Base-by-base conservation (phyloP, 1,284 basidiomycete species). In the Leccinum angustisporum region DNA sequence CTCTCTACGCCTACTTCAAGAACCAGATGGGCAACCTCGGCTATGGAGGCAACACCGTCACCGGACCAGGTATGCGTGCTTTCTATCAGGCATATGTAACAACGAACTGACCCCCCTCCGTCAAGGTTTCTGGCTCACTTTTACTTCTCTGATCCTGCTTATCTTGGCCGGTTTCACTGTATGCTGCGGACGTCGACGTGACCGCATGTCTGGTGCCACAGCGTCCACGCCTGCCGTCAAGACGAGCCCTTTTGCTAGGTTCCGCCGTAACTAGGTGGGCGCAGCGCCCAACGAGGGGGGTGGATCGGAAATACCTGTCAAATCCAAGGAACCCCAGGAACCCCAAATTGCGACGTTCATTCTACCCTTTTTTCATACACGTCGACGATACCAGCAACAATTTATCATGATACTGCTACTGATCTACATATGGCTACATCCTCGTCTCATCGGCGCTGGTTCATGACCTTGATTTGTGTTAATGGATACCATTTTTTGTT, bases 41-140 rank as follows among this genome's bases (percentile, higher is more conserved):
- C 57, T 76, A 82, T 21, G 66, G 77, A 3, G 74, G 72, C 43
- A 46, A 58, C 4, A 87, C 86, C 11, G 76, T 77, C 61, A 80
- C 86, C n/a, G 85, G 79, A 13, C 83, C 84, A 59, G 89, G 88
- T 87, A 67, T 58, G 81, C 72, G 10, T 14, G 36, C 46, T 25
- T 38, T 21, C 16, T 34, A 11, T 59, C 58, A 10, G 21, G 13
- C 5, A 25, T 34, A 0, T n/a, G 27, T 7, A 3, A 38, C 33
- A 30, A 34, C 25, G 5, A 48, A 18, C 38, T 62, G 54, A 64
- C 18, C 8, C 11, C 16, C 11, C 18, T 14, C 27, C 14, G n/a
- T 25, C 30, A 46, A 88, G 89, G 82, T 9, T 88, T 91, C 74
- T 92, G 90, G 90, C 74, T 91, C 72, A 90, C 87, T 3, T 83